Conservation (phyloP, 139 green algal species). For the Tetraselmis striata region DNA sequence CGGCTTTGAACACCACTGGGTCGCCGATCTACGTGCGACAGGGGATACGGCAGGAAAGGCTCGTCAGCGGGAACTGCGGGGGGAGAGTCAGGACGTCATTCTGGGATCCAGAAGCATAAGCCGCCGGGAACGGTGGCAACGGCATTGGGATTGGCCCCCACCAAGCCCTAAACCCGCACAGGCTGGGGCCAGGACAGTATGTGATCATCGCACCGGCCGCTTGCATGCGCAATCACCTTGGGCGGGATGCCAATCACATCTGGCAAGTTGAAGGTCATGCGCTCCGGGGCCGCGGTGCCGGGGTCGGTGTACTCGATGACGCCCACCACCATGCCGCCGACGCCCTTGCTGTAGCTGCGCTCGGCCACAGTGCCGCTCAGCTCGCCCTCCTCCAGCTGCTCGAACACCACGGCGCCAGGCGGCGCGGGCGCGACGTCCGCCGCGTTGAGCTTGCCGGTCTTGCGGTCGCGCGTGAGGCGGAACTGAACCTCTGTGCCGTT, state of each 20-base stretch:
- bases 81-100: no score
- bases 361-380: neutral
- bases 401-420: neutral
- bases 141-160: no score
- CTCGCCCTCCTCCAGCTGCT: neutral
- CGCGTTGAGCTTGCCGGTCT: neutral
- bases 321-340: neutral
- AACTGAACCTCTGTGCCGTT: neutral
- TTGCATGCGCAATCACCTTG: no score
- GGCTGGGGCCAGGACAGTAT: no score
- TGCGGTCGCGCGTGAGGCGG: neutral
- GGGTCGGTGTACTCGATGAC: slow-evolving; percentile 4
- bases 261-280: neutral
- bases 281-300: neutral
- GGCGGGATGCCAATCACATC: neutral
- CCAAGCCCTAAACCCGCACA: no score
- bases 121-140: no score
- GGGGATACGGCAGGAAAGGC: no score
- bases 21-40: neutral
- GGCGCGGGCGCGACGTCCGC: neutral
- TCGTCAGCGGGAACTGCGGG: no score
- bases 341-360: neutral
- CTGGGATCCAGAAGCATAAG: no score
- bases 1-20: neutral
- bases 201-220: no score